Evolutionary conservation across 306 rosid genomes (phyloP), one percentile per base, ranked within the genome.

Genomic region (Vicia sativa): DNA sequence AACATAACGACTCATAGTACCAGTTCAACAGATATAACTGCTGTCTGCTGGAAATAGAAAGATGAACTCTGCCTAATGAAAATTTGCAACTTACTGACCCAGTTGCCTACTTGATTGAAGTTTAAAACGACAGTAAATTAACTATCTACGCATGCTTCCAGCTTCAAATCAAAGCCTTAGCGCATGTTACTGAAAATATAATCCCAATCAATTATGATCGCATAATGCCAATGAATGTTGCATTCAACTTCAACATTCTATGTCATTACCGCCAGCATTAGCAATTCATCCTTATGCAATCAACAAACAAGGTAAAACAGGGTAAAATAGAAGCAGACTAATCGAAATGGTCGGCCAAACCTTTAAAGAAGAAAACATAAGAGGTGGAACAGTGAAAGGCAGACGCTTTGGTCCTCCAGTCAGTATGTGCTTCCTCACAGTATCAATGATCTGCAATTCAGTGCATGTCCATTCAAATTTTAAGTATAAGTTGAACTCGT

Each of bases 371-470:
- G 90, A 85, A 84, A 90, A 88, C 65, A 95, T 84, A 28, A 95
- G 85, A 77, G 99, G 87, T 35, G 99, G 97, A 74, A 88, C 74
- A 18, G 97, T 95, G 76, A 84, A 95, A 38, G 91, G 95, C n/a
- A 95, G 78, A 49, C 99, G 97, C 78, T 79, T 90, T 48, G 93
- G 80, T 78, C 97, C 99, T 79, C 99, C 99, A 12, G 82, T 71
- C 75, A 87, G 65, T 79, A 95, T 78, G 73, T 95, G 96, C 84
- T 90, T 87, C 85, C 84, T 84, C 79, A 90, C 86, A 57, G 91
- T 87, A 61, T 82, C 81, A 72, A 90, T 90, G 69, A 95, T 88
- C 99, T 95, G 96, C 91, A 88, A 74, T 60, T 52, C 55, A 83
- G 73, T 46, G 67, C 53, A 77, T 52, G 55, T 35, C 9, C 15